Base-by-base conservation (phyloP, 169 alveolate species). In the Plasmodium ovale region DNA sequence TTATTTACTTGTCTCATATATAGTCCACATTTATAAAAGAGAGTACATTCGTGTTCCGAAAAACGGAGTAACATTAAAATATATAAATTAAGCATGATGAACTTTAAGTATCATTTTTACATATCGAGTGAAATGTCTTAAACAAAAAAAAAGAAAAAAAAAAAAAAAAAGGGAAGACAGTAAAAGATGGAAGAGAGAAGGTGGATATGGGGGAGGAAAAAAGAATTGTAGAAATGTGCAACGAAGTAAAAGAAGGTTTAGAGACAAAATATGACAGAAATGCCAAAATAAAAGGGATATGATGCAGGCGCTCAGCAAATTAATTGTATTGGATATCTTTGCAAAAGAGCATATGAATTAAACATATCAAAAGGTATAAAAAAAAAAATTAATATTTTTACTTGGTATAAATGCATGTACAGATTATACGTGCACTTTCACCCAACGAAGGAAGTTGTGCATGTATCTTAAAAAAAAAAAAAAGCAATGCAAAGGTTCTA, bases 1-100 rank as follows among this genome's bases (percentile, higher is more conserved):
- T 56, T 37, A 42, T 56, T 54, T 72, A 72, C 62, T 23, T 72
- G 72, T 72, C 56, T 72, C 7, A 31, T 31, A 62, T 33, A 35
- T 64, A 27, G 42, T 6, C 31, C 42, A 72, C 56, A 51, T 71
- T 53, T 47, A n/a, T 42, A 39, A 44, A 27, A 31, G 33, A 16
- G 47, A 6, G 3, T 25, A n/a, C 21, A 69, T 14, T 64, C 35
- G 35, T 56, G 21, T 25, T 16, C 5, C 37, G n/a, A 42, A 23
- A 68, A 44, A 10, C 16, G 35, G 39, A 23, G 27, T 16, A 33
- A 23, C 73, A 64, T 23, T 64, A 5, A 39, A 69, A 69, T 6
- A 69, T 49, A 56, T 69, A 69, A 69, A 69, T 47, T 42, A 44
- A 68, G 44, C 4, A 53, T 4, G 64, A 44, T 31, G 49, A 44